Percentiles rank a stretch among this genome's conserved stretches.
These are phyloP conservation scores for Rhododendron griersonianum DNA, from an alignment of 148 eudicot genomes.

Conservation along the genomic window DNA sequence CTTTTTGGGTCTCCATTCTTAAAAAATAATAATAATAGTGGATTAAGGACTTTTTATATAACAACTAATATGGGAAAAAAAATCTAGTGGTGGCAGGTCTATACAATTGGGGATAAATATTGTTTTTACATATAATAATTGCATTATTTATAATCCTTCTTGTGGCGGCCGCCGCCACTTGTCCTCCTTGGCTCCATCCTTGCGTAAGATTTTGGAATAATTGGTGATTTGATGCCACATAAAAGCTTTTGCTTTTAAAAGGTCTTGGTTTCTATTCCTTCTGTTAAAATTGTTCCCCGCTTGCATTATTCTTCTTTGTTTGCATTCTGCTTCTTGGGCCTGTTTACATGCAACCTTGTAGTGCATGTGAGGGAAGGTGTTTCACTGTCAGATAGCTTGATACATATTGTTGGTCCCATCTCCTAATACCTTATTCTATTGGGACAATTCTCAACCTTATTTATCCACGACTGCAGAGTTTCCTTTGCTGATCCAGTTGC, in stretches of 20 bases:
- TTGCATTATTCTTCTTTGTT: neutral
- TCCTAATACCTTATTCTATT: neutral
- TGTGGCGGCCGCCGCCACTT: too few relatives aligned
- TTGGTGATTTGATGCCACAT: neutral
- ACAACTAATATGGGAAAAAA: too few relatives aligned
- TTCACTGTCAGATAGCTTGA: neutral
- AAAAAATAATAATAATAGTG: too few relatives aligned
- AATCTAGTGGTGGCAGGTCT: too few relatives aligned
- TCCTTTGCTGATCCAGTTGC: constrained; percentile 95
- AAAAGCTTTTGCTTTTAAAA: neutral
- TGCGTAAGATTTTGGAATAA: neutral
- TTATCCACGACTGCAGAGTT: constrained; percentile 41
- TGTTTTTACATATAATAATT: too few relatives aligned
- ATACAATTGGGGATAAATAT: too few relatives aligned
- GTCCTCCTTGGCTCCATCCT: too few relatives aligned
- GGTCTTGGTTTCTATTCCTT: neutral
- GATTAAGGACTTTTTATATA: too few relatives aligned
- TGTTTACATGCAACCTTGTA: neutral
- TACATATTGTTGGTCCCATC: neutral
- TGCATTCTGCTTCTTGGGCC: neutral
- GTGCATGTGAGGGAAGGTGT: neutral
- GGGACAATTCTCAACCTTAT: neutral
- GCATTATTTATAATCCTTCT: too few relatives aligned
- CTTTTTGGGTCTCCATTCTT: too few relatives aligned
- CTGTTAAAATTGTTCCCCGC: neutral